A percentile compares a stretch with the other conserved stretches of the same genome.
Evolutionary conservation across 164 flowering plant genomes (phyloP).

Genomic region (grape (Vitis vinifera)): ASM3070453v1 NC_081809.1:5743001-5743500

Average conservation of each 20-base stretch:
- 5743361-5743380: conserved; percentile 69
- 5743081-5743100: conserved; percentile 28
- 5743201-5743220: conserved; percentile 33
- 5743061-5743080: conserved; percentile 38
- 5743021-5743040: conserved; percentile 41
- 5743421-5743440: conserved; percentile 40
- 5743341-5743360: conserved; percentile 63
- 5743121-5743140: conserved; percentile 25
- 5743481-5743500: neutral
- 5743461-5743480: neutral
- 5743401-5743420: conserved; percentile 97
- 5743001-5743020: conserved; percentile 44
- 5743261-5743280: neutral
- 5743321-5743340: neutral
- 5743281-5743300: neutral
- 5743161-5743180: conserved; percentile 32
- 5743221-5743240: conserved; percentile 64
- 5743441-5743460: neutral
- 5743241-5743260: conserved; percentile 85
- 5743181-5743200: conserved; percentile 48
- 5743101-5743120: conserved; percentile 34
- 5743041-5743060: conserved; percentile 39
- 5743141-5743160: conserved; percentile 36
- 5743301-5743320: neutral
- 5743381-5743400: conserved; percentile 94